Percentiles rank a stretch among this genome's conserved stretches.
Conservation (phyloP, 495 filamentous ascomycete genomes). For the Neurospora sp. region DNA sequence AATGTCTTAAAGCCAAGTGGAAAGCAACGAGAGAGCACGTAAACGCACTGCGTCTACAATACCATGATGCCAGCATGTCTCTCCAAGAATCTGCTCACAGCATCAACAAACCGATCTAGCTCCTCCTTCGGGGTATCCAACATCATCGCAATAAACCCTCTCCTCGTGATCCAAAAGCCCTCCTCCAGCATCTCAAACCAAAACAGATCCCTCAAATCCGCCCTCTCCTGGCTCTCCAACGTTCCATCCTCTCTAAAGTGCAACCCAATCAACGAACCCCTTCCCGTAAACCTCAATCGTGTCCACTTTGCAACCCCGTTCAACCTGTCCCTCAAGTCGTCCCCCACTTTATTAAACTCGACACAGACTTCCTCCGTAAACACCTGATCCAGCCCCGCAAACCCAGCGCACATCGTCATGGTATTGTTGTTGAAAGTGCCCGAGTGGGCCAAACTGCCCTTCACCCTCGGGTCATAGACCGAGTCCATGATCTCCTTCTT, state of each 20-base stretch:
- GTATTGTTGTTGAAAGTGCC: conserved; percentile 65
- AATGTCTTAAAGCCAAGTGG: background rate
- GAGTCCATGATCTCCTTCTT: conserved; percentile 38
- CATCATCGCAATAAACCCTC: conserved; percentile 34
- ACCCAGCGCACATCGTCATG: conserved; percentile 47
- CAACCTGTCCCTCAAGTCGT: conserved; percentile 23
- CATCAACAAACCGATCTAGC: conserved; percentile 30
- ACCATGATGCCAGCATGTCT: conserved; percentile 15
- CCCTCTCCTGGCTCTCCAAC: conserved; percentile 19
- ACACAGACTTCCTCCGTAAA: conserved; percentile 30
- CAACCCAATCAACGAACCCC: conserved; percentile 35
- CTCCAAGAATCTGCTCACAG: conserved; percentile 16
- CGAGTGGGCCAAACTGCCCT: conserved; percentile 35
- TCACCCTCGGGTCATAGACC: conserved; percentile 41
- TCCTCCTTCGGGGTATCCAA: conserved; percentile 31
- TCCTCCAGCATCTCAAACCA: conserved; percentile 41
- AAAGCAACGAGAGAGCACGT: background rate
- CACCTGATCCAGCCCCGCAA: conserved; percentile 30
- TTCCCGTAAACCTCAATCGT: conserved; percentile 28
- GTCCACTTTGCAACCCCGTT: conserved; percentile 23
- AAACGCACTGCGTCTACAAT: background rate
- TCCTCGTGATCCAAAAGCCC: conserved; percentile 37
- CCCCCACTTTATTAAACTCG: conserved; percentile 29
- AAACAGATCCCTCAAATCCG: conserved; percentile 33
- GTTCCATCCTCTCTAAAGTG: conserved; percentile 25